Base-by-base conservation (phyloP, 768 basidiomycete species). In the Harrya chromipes region DNA sequence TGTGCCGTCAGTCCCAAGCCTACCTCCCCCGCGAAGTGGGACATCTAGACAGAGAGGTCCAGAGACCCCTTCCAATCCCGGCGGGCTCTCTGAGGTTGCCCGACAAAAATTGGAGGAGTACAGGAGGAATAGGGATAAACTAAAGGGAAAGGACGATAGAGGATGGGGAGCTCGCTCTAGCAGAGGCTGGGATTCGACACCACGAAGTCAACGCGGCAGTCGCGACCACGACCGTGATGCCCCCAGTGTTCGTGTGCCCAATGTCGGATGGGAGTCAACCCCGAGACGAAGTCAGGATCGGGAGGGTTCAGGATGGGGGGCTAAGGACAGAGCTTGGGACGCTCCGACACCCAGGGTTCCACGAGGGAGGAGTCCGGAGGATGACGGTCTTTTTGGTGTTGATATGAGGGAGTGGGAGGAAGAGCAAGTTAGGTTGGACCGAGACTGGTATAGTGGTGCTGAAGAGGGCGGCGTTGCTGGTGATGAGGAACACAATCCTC, bases 351-450 rank as follows among this genome's bases (percentile, higher is more conserved):
- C 90, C 5, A 76, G 87, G 40, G 75, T 74, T 40, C 75, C 77
- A 2, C 73, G 89, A 58, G 84, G 79, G 4, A 80, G 74, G 0
- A 89, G 86, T 54, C 83, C 84, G 6, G 87, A 89, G 40, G 85
- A 84, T 27, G 84, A 80, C 43, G 79, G 72, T 21, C 77, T 79
- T 13, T 68, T 81, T 17, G 82, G 79, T 8, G 67, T 94, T 24
- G 88, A 94, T 63, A 76, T 80, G 38, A 76, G 88, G 43, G 95
- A 97, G 61, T 99, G 95, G 97, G 97, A 97, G 67, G 95, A 97
- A 60, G 97, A 98, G 66, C 93, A 97, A 66, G 78, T 93, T 12
- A 78, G 79, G 51, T 64, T 97, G 61, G 97, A 99, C 68, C 77
- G 97, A 23, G 94, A 97, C 62, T 99, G 97, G 97, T 99, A 98